Evolutionary conservation across 768 basidiomycete genomes (phyloP).

Genomic region (Leccinum olivaceopallidum): DNA sequence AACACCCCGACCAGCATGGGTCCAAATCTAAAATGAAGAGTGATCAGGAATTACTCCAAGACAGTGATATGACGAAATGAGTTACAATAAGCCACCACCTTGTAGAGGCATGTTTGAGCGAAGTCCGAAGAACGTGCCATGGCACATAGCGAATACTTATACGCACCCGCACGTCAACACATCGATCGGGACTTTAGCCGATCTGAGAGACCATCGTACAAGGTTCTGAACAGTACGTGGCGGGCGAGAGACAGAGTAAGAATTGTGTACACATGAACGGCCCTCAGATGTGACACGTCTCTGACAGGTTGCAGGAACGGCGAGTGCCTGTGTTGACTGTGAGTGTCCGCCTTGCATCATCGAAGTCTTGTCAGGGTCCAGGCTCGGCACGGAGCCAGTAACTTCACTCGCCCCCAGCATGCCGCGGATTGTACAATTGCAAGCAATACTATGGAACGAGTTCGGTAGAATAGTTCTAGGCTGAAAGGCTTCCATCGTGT

Average conservation of each 20-base stretch:
- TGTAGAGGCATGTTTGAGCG: background rate
- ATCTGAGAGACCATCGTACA: background rate
- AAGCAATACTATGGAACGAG: background rate
- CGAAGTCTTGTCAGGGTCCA: too few species aligned
- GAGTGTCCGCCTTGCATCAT: too few species aligned
- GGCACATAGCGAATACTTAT: background rate
- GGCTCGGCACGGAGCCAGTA: too few species aligned
- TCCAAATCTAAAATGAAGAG: conserved; percentile 37
- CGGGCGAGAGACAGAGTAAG: background rate
- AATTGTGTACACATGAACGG: background rate
- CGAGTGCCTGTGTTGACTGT: background rate
- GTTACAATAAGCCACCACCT: background rate
- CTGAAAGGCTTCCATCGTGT: background rate
- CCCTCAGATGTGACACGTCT: background rate
- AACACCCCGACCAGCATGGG: conserved; percentile 17
- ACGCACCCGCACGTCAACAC: background rate
- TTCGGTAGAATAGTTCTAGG: background rate
- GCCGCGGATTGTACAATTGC: too few species aligned
- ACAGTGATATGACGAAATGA: background rate
- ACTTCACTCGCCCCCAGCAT: too few species aligned
- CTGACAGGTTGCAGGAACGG: background rate
- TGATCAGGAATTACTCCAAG: conserved; percentile 30
- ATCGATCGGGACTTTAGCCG: background rate
- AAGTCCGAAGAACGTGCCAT: background rate
- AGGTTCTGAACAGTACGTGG: background rate